These are phyloP conservation scores for Talaromyces borbonicus DNA, from an alignment of 495 filamentous ascomycete species.

Conservation along the genomic window DNA sequence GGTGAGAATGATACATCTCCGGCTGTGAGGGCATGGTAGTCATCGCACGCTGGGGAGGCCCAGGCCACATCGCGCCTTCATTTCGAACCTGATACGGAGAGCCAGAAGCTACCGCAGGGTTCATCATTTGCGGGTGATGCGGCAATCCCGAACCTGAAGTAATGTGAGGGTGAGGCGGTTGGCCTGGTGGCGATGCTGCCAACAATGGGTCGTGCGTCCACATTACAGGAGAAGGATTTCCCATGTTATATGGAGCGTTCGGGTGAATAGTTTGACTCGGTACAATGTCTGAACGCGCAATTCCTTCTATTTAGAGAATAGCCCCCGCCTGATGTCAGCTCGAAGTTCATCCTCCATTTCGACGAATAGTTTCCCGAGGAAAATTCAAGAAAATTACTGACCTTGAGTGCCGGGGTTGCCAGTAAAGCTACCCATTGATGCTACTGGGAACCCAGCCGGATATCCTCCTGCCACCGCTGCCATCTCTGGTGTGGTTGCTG, in stretches of 20 bases:
- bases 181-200: slow-evolving; percentile 14
- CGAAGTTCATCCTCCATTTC: too few species aligned
- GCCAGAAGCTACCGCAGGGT: slow-evolving; percentile 15
- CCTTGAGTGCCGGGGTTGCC: slow-evolving; percentile 14
- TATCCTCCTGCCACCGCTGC: slow-evolving; percentile 16
- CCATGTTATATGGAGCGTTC: slow-evolving; percentile 7
- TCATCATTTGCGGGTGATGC: slow-evolving; percentile 29
- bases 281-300: slow-evolving; percentile 5
- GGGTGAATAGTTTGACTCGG: slow-evolving; percentile 5
- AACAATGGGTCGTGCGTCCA: slow-evolving; percentile 15
- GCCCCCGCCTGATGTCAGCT: too few species aligned
- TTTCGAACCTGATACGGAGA: not conserved
- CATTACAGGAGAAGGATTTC: slow-evolving; percentile 4
- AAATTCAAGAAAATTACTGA: too few species aligned
- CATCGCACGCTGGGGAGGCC: slow-evolving; percentile 1
- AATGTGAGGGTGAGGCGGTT: slow-evolving; percentile 20
- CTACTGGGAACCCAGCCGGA: slow-evolving; percentile 20
- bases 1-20: slow-evolving; percentile 14
- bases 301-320: slow-evolving; percentile 5
- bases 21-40: slow-evolving; percentile 9
- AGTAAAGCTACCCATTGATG: slow-evolving; percentile 24
- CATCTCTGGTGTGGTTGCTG: slow-evolving; percentile 27
- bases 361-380: too few species aligned
- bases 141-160: slow-evolving; percentile 27
- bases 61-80: slow-evolving; percentile 1